phyloP scores from a whole-genome alignment of 2,329 filamentous ascomycete species.

The Camillea tinctor region DNA sequence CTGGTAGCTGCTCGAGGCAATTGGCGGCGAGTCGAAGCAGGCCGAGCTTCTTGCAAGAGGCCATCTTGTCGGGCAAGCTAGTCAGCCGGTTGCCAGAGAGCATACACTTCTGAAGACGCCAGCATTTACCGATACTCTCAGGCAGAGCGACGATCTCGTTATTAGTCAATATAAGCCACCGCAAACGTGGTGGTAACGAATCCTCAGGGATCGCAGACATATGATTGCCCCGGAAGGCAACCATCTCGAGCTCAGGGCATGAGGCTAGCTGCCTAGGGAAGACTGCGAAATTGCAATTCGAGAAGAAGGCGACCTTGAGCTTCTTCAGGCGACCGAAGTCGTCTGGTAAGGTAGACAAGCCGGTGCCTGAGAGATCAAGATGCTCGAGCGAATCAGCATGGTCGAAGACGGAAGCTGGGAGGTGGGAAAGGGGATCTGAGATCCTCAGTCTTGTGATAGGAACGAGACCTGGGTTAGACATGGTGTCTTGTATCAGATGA shows the following conservation, averaged over 20 bases:
- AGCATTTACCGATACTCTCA: slow-evolving; percentile 41
- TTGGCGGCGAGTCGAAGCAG: slow-evolving; percentile 46
- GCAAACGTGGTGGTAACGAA: slow-evolving; percentile 40
- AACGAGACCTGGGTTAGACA: background rate
- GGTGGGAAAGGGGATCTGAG: slow-evolving; percentile 30
- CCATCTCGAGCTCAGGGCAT: slow-evolving; percentile 48
- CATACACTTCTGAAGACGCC: slow-evolving; percentile 47
- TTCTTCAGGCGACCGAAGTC: slow-evolving; percentile 40
- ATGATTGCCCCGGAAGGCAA: slow-evolving; percentile 46
- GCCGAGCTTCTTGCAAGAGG: slow-evolving; percentile 41
- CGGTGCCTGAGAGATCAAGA: slow-evolving; percentile 48
- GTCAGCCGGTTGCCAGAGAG: slow-evolving; percentile 45
- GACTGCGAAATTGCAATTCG: slow-evolving; percentile 41
- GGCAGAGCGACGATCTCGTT: slow-evolving; percentile 42
- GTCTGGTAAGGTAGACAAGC: slow-evolving; percentile 40
- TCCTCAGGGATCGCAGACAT: slow-evolving; percentile 43
- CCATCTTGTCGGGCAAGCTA: slow-evolving; percentile 41
- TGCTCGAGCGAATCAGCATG: slow-evolving; percentile 42
- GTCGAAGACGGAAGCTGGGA: slow-evolving; percentile 41
- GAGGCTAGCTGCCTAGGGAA: slow-evolving; percentile 43
- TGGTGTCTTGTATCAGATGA: background rate
- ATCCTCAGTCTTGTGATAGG: slow-evolving; percentile 37
- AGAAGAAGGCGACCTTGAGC: slow-evolving; percentile 47
- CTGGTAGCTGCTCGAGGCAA: slow-evolving; percentile 36
- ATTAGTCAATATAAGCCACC: slow-evolving; percentile 49